Evolutionary conservation across 2,329 filamentous ascomycete species (phyloP), one percentile per base, ranked within the genome.

Genomic region (Xylariomycetidae sp.): DNA sequence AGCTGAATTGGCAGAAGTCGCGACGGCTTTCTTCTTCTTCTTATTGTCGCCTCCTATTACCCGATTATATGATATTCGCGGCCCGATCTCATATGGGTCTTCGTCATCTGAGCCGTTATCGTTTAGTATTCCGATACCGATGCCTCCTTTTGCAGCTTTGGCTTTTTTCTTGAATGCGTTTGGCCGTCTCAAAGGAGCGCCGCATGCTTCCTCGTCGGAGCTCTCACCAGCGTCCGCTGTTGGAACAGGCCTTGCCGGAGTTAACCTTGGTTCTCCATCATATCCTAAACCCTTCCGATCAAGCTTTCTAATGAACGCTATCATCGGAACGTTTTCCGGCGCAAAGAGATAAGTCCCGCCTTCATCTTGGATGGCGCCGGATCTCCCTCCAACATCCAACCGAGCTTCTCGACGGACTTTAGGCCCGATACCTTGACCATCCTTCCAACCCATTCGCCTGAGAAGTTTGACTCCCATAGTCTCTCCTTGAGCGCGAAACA

Each of bases 61-160:
- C 25, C 81, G 77, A 49, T 86, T 94, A 59, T 94, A 95, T 10
- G 82, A 87, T 56, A 96, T 94, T 46, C 80, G 83, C 0, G 92
- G 92, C 0, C 90, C 90, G 33, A 97, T 82, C 37, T 90, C 85
- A 54, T 95, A 97, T 0, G 88, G 85, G 51, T 96, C 89, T 50
- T 97, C 92, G 28, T 96, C 89, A 46, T 97, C 92, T 4, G 90
- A 96, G 9, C 88, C 89, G 14, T 82, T 92, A 46, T 96, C 90
- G 50, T 97, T 96, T 28, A 97, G 63, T 2, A 96, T 71, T 0
- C 90, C 90, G 11, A 95, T 82, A 1, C 90, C 90, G 44, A 97
- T 87, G 0, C 85, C 87, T 3, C 83, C 77, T 33, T 71, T 71
- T 2, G 50, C 55, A 63, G 37, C 67, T 66, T 64, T 65, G 49